Conservation (phyloP, 495 filamentous ascomycete species). For the Penicillium alfredii region DNA sequence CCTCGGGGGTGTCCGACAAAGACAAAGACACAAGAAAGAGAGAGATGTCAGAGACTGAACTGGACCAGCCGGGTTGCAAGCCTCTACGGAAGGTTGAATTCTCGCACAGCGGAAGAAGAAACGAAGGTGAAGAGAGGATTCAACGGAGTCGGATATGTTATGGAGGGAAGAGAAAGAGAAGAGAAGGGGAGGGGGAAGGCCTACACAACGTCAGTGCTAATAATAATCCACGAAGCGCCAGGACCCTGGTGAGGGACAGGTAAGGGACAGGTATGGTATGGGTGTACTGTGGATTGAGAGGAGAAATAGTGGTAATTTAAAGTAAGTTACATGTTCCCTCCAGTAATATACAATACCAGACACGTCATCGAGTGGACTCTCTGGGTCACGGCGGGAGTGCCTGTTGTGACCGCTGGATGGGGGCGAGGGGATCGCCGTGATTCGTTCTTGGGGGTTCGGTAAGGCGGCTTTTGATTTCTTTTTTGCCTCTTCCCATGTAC, state of each 20-base stretch:
- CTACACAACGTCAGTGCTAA: constrained; percentile 12
- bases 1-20: constrained; percentile 30
- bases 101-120: constrained; percentile 41
- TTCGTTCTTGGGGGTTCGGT: too few species aligned
- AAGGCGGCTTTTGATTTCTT: too few species aligned
- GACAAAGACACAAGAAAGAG: constrained; percentile 20
- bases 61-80: constrained; percentile 39
- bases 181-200: constrained; percentile 14
- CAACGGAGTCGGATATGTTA: constrained; percentile 2
- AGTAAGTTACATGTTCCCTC: too few species aligned
- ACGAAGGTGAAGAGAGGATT: constrained; percentile 26
- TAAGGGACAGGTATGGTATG: too few species aligned
- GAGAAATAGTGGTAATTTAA: too few species aligned
- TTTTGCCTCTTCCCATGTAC: too few species aligned
- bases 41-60: constrained; percentile 36
- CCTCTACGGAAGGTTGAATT: constrained; percentile 26
- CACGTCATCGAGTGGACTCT: too few species aligned
- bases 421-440: neutral
- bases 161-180: constrained; percentile 11
- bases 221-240: too few species aligned
- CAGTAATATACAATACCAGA: too few species aligned
- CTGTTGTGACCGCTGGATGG: neutral
- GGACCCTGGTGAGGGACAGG: neutral
- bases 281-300: too few species aligned
- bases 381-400: neutral